phyloP scores from a whole-genome alignment of 2,329 filamentous ascomycete genomes.

The Leptographium flavum region DNA sequence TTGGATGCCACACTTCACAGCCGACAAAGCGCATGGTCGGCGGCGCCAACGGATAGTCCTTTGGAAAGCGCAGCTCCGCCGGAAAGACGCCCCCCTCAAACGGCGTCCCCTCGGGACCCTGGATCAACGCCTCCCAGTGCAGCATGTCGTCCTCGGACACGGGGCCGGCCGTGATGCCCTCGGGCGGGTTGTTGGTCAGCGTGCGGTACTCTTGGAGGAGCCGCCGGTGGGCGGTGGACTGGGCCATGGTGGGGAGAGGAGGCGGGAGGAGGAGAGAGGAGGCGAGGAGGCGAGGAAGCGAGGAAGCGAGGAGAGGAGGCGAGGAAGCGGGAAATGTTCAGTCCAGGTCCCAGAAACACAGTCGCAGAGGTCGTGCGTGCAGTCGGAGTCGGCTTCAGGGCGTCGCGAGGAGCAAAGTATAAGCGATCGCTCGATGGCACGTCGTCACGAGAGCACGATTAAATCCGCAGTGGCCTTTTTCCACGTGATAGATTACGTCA shows the following conservation, averaged over 20 bases:
- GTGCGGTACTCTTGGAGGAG: constrained; percentile 94
- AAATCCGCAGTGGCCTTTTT: too few relatives aligned
- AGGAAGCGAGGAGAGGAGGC: neutral
- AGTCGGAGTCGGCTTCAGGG: too few relatives aligned
- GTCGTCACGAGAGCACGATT: too few relatives aligned
- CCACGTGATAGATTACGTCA: too few relatives aligned
- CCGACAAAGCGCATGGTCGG: constrained; percentile 93
- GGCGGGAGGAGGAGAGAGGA: too few relatives aligned
- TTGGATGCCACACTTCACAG: constrained; percentile 82
- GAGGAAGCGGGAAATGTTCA: too few relatives aligned
- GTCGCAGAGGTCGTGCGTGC: too few relatives aligned
- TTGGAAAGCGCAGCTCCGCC: constrained; percentile 86
- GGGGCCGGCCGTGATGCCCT: constrained; percentile 91
- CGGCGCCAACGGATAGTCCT: constrained; percentile 91
- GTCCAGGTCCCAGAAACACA: too few relatives aligned
- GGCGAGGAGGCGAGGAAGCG: neutral
- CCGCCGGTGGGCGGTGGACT: constrained; percentile 55
- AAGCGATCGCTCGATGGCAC: too few relatives aligned
- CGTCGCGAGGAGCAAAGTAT: too few relatives aligned
- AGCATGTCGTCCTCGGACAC: constrained; percentile 90
- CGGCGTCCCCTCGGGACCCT: constrained; percentile 87
- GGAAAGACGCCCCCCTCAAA: constrained; percentile 95
- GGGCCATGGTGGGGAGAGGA: constrained; percentile 28
- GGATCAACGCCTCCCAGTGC: constrained; percentile 90
- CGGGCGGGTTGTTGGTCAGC: constrained; percentile 87